phyloP scores from a whole-genome alignment of 2,329 filamentous ascomycete species.

The Colletotrichum acutatum region DNA sequence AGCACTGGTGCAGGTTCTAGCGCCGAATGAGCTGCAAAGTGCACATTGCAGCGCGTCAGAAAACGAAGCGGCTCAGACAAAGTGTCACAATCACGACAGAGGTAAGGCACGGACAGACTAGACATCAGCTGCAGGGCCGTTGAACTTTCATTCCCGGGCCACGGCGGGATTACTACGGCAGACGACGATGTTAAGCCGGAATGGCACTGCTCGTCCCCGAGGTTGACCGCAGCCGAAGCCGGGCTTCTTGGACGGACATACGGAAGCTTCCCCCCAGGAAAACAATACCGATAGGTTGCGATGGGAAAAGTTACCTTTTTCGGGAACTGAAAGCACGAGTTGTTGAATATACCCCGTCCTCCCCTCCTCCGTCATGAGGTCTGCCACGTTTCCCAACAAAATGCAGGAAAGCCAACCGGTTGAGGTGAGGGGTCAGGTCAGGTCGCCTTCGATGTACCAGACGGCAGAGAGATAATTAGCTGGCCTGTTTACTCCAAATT shows the following conservation, averaged over 20 bases:
- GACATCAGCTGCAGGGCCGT: constrained; percentile 1
- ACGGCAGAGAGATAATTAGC: background rate
- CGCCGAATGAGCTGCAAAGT: constrained; percentile 1
- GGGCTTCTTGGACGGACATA: background rate
- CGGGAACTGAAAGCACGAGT: background rate
- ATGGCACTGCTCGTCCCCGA: background rate
- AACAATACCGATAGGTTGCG: background rate
- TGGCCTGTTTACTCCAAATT: background rate
- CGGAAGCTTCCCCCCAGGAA: background rate
- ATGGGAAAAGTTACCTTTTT: background rate
- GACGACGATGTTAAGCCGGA: background rate
- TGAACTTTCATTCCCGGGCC: background rate
- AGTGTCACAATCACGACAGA: background rate
- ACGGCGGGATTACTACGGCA: background rate
- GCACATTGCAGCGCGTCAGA: background rate
- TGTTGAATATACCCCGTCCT: constrained; percentile 17
- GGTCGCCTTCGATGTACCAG: background rate
- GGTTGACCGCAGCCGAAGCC: background rate
- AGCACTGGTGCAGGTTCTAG: constrained; percentile 11
- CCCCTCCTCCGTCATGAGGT: background rate
- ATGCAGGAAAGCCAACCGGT: constrained; percentile 25
- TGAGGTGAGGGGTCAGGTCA: constrained; percentile 30
- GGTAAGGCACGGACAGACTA: background rate
- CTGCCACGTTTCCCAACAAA: constrained; percentile 32
- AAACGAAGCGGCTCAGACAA: background rate